Evolutionary conservation across 2,329 filamentous ascomycete species (phyloP), one percentile per base, ranked within the genome.

Genomic region (Periconia sp.): DNA sequence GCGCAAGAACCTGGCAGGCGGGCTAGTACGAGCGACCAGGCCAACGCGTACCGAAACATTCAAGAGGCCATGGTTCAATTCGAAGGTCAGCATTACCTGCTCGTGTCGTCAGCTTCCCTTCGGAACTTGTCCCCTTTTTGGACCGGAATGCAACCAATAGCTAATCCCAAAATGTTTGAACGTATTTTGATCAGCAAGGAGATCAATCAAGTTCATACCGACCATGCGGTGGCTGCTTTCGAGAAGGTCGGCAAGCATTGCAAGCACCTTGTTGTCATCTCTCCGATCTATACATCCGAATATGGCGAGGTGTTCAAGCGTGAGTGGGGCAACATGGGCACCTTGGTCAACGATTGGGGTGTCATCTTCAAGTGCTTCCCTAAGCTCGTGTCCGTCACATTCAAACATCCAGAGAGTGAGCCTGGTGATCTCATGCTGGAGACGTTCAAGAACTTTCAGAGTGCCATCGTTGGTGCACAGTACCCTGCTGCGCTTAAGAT

Each of bases 81-180:
- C 46, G 33, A 54, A 7, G 53, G 46, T 9, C 20, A 57, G 3
- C 6, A 46, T 2, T 60, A 57, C 11, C 57, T 64, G 10, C 60
- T 58, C 2, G 45, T 65, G 7, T 45, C 56, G 14, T 20, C 42
- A 0, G 10, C 30, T 20, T 60, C 50, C 0, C n/a, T 63, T 2
- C 51, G 49, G 17, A 47, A 13, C 3, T 42, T 66, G 1, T 56
- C 52, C 0, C 45, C 49, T 9, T 57, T 54, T 49, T 53, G 48
- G n/a, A 62, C 58, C 13, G 57, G 57, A 2, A 37, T 41, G 6
- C 59, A 59, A 44, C 57, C 61, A 2, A 30, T 63, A 20, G 56
- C 57, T 3, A 33, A 62, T 14, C 42, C 30, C 14, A 50, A 37
- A 11, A 41, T 57, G n/a, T 65, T 63, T 41, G 33, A 50, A 20